Base-by-base conservation (phyloP, 208 protist genomes). In the Leishmania amazonensis region DNA sequence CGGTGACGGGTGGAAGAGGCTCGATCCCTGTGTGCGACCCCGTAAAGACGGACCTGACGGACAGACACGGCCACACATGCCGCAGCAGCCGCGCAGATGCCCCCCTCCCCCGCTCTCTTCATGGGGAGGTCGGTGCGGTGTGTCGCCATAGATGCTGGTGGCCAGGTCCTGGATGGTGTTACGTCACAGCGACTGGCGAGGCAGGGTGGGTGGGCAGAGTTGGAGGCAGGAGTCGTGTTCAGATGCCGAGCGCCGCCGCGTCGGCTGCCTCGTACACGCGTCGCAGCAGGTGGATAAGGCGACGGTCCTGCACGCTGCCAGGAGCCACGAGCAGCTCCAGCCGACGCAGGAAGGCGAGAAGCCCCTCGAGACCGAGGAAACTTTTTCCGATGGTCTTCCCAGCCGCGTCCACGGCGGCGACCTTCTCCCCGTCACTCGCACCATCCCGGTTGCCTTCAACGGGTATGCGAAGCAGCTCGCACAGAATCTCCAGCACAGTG, bases 301-400 rank as follows among this genome's bases (percentile, higher is more conserved):
- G 89, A 17, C 19, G 19, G 80, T 96, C 88, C 17, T 54, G 54
- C 74, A 93, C 67, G 49, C 80, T 91, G 21, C 84, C 91, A 9
- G 94, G 91, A 73, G 89, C 77, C 7, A 94, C 68, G 72, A 81
- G 83, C 54, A 75, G 35, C 73, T 97, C 92, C 24, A 95, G 70
- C 5, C 83, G 90, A 8, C 84, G 84, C 67, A 90, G 91, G 65
- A 97, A 91, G 35, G 91, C 90, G 7, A 93, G 62, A 13, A 95
- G 73, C 21, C 94, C 94, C 24, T 88, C 80, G 21, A 94, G 73
- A n/a, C 92, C 92, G 35, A 97, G 82, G 77, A 94, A 96, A 51
- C 83, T 91, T 8, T 85, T 53, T 54, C 80, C 79, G 45, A 90
- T 40, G 38, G 64, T 40, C 40, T 17, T 80, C 28, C 73, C 86